phyloP scores from a whole-genome alignment of 73 alveolate species.

The Loxodes magnus region DNA sequence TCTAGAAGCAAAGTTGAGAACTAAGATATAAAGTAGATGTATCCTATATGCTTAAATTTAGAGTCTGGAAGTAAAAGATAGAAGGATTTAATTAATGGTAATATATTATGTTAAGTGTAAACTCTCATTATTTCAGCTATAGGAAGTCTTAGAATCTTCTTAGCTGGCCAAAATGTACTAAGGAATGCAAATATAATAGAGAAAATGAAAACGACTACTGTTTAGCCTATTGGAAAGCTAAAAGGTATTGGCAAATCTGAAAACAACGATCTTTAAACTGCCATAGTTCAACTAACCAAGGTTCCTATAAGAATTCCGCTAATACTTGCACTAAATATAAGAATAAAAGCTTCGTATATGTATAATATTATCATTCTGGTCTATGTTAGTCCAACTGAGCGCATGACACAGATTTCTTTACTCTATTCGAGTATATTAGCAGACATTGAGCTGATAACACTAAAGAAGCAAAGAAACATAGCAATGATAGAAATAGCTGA shows the following conservation, averaged over 20 bases:
- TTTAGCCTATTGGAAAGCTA: conserved; percentile 31
- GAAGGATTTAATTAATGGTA: too few species aligned
- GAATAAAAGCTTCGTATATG: conserved; percentile 83
- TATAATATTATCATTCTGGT: conserved; percentile 55
- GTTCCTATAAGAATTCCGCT: conserved; percentile 91
- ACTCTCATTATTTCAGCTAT: conserved; percentile 56
- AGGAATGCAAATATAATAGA: conserved; percentile 34
- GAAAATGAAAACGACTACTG: conserved; percentile 16
- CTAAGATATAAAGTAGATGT: too few species aligned
- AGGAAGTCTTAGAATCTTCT: conserved; percentile 18
- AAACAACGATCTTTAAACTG: conserved; percentile 68
- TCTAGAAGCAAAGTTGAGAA: too few species aligned
- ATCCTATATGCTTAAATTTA: too few species aligned
- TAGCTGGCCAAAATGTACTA: conserved; percentile 38
- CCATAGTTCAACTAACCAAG: conserved; percentile 91
- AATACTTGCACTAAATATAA: conserved; percentile 75
- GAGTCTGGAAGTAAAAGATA: too few species aligned
- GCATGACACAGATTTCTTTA: conserved; percentile 88
- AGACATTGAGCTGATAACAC: conserved; percentile 88
- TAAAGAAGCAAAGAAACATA: conserved; percentile 87
- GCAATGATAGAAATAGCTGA: conserved; percentile 63
- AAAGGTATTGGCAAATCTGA: conserved; percentile 36
- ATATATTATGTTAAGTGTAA: not conserved
- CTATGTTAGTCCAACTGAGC: conserved; percentile 84
- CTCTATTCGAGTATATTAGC: conserved; percentile 88